Percentiles rank a stretch among this genome's conserved stretches.
Evolutionary conservation across 2,329 filamentous ascomycete species (phyloP).

Genomic region (Zymoseptoria tritici): DNA sequence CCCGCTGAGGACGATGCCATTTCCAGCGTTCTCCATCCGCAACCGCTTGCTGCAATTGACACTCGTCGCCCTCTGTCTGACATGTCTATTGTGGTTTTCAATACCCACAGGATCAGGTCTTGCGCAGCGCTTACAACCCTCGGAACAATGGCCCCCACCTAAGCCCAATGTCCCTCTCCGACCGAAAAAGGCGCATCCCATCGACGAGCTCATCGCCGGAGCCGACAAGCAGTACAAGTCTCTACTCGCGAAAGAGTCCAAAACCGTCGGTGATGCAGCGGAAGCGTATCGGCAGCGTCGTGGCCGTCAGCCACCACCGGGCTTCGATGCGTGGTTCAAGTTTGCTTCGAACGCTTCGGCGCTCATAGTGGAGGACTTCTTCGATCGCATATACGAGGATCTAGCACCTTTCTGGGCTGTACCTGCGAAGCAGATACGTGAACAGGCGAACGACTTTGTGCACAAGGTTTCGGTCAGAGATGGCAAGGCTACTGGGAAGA

Average conservation of each 20-base stretch:
- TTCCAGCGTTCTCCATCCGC: conserved; percentile 25
- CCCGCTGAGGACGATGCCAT: conserved; percentile 11
- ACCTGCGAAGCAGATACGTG: conserved; percentile 34
- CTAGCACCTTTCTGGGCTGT: conserved; percentile 45
- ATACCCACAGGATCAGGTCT: conserved; percentile 14
- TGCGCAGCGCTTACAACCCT: conserved; percentile 9
- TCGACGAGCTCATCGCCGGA: conserved; percentile 31
- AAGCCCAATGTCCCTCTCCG: conserved; percentile 5
- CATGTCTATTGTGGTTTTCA: conserved; percentile 19
- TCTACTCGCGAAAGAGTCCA: conserved; percentile 32
- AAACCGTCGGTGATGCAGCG: conserved; percentile 33
- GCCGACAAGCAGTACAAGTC: conserved; percentile 28
- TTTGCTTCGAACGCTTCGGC: conserved; percentile 38
- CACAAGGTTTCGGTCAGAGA: conserved; percentile 36
- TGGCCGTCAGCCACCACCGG: conserved; percentile 45
- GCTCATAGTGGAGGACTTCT: conserved; percentile 44
- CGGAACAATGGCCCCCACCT: conserved; percentile 1
- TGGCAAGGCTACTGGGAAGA: conserved; percentile 30
- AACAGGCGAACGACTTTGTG: conserved; percentile 33
- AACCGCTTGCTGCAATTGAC: conserved; percentile 27
- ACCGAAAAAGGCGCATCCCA: conserved; percentile 30
- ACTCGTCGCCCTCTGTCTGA: conserved; percentile 18
- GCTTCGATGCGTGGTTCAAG: conserved; percentile 43
- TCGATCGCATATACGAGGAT: conserved; percentile 46
- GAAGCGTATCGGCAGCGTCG: conserved; percentile 37